Conservation (phyloP, 1,284 basidiomycete species). For the Apiotrichum laibachii region DNA sequence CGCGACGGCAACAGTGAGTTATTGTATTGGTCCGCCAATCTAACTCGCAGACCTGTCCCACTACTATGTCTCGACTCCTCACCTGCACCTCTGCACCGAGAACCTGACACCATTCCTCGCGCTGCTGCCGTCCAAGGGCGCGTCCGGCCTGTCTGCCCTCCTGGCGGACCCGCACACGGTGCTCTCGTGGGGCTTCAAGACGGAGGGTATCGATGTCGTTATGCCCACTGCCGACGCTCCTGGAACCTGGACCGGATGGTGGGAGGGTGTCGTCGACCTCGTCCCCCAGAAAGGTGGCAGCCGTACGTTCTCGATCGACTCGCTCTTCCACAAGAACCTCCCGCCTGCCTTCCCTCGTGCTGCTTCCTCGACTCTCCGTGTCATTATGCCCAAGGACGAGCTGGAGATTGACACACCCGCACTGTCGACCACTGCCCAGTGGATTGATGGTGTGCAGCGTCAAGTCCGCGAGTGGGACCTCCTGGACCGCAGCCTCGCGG, state of each 20-base stretch:
- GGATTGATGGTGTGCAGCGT: conserved; percentile 36
- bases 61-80: conserved; percentile 62
- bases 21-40: background rate
- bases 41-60: conserved; percentile 31
- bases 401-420: conserved; percentile 12
- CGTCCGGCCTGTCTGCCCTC: conserved; percentile 81
- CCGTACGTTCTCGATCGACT: conserved; percentile 74
- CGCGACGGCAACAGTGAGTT: conserved; percentile 12
- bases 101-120: conserved; percentile 95
- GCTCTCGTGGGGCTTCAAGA: conserved; percentile 75
- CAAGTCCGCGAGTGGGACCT: conserved; percentile 40
- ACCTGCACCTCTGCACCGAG: conserved; percentile 87
- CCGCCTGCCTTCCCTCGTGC: conserved; percentile 59
- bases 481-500: conserved; percentile 15
- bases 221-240: conserved; percentile 31
- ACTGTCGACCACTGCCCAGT: conserved; percentile 2
- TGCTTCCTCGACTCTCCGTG: conserved; percentile 52
- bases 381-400: conserved; percentile 30
- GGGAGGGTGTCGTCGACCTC: conserved; percentile 79
- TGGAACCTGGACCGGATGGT: conserved; percentile 64
- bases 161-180: conserved; percentile 84
- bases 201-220: conserved; percentile 46
- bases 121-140: conserved; percentile 85
- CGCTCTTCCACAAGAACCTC: conserved; percentile 68
- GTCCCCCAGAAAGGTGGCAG: conserved; percentile 58